phyloP scores from a whole-genome alignment of 768 basidiomycete species.

The Boletus reticuloceps region DNA sequence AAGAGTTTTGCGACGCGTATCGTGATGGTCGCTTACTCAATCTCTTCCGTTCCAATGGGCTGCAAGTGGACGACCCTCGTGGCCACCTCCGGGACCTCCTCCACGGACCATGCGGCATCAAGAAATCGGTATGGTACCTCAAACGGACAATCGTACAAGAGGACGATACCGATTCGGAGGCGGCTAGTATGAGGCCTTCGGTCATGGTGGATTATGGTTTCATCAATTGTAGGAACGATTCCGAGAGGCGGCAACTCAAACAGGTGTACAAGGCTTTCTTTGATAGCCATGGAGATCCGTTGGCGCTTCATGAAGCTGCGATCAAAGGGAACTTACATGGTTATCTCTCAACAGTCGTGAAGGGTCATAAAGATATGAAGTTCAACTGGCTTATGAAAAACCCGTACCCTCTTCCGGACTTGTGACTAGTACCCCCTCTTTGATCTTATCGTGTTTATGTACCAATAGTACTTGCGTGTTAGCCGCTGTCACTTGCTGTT shows the following conservation, averaged over 20 bases:
- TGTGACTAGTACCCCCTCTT: no score
- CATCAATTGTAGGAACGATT: background rate
- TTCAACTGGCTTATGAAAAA: background rate
- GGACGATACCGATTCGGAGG: background rate
- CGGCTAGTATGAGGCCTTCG: background rate
- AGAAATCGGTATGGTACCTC: conserved; percentile 2
- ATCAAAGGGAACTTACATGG: no score
- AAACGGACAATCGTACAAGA: background rate
- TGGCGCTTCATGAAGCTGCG: background rate
- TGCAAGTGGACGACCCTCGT: background rate
- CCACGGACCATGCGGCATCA: background rate
- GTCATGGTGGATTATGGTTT: conserved; percentile 2
- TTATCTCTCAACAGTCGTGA: background rate
- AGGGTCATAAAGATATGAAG: background rate
- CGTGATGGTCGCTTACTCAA: background rate
- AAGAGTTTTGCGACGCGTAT: conserved; percentile 1
- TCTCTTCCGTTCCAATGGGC: background rate
- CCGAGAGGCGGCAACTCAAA: background rate
- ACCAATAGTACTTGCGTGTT: no score
- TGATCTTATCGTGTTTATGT: no score
- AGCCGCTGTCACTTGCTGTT: no score
- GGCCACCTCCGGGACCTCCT: background rate
- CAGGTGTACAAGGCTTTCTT: background rate
- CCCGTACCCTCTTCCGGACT: background rate
- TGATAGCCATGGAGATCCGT: background rate